Base-by-base conservation (phyloP, 306 rosid species). In the Cucurbita ficifolia region DNA sequence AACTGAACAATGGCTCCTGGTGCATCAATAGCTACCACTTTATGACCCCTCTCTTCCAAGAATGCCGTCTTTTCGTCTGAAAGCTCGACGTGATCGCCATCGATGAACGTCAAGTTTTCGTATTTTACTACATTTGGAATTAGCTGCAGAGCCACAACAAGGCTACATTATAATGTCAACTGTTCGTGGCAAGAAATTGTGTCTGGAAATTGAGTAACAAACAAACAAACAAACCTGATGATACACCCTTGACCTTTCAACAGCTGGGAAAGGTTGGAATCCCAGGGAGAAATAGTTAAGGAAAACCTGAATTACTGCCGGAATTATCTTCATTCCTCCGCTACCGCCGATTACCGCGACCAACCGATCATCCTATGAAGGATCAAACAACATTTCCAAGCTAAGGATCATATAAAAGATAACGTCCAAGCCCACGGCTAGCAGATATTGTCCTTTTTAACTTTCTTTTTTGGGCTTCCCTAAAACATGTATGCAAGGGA, bases 261-360 rank as follows among this genome's bases (percentile, higher is more conserved):
- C 92, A 70, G 98, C 90, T 72, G 81, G 85, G 75, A 87, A 79
- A 3, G 98, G 96, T 55, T 87, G 83, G 90, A 89, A 81, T 61
- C 94, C 89, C 73, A 87, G 59, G 51, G 89, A 71, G 55, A 87
- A 94, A 74, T 86, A 78, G 49, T 90, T 90, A 4, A 90, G 22
- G 74, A 94, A 90, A 51, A 94, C 96, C 76, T 94, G 90, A 56
- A 35, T 36, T 63, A 90, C 92, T 40, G 95, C 96, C 9, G 96
- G 59, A 72, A 89, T 79, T 64, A 94, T 94, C 82, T 79, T 70
- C 87, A 87, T 81, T 14, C 98, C 98, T 17, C 98, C 98, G 29
- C 98, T 89, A 21, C 86, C 98, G 21, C 98, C 98, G 12, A 90
- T 29, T 19, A 86, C 97, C 54, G 92, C 97, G 0, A 70, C 86